Base-by-base conservation (phyloP, 2,329 filamentous ascomycete genomes). In the Penicillium decumbens region DNA sequence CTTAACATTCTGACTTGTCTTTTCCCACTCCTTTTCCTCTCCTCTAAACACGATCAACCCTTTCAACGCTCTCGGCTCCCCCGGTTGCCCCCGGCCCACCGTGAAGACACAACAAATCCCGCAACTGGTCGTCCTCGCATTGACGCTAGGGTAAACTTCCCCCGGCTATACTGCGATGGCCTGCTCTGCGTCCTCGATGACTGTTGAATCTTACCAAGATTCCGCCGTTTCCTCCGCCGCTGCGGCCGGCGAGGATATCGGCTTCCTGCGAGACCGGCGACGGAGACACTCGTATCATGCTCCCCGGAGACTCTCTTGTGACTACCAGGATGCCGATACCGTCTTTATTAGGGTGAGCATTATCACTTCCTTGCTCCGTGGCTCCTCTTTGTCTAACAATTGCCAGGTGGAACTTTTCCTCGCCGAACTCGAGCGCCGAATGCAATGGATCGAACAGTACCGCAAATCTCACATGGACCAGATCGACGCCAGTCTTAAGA, bases 361-460 rank as follows among this genome's bases (percentile, higher is more conserved):
- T 24, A 9, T 12, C 37, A 23, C 12, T 23, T 24, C 20, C 3
- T 2, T 13, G 27, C 24, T 24, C 27, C 13, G 7, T 6, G 39
- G 4, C 24, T 43, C 23, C 4, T 15, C 12, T n/a, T 23, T 24
- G 9, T 32, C 59, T 58, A 51, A 53, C 38, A 8, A 27, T 40
- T 1, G 20, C 13, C 53, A 73, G 71, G 73, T 76, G 37, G 73
- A 76, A 59, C 63, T 76, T 24, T 76, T 75, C 50, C 68, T 98
- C 47, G 80, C 85, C 33, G 90, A 97, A 67, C 79, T 98, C 38
- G 91, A 95, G 71, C 81, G 87, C 58, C 83, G 92, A 46, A 77
- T 98, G 41, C 90, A 95, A 64, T 87, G 89, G 69, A 80, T 97
- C 41, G 93, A 98, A 71, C 84, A 82, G 56, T 95, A 95, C 65